phyloP scores from a whole-genome alignment of 768 basidiomycete species.

The Hygrophorus pudorinus region DNA sequence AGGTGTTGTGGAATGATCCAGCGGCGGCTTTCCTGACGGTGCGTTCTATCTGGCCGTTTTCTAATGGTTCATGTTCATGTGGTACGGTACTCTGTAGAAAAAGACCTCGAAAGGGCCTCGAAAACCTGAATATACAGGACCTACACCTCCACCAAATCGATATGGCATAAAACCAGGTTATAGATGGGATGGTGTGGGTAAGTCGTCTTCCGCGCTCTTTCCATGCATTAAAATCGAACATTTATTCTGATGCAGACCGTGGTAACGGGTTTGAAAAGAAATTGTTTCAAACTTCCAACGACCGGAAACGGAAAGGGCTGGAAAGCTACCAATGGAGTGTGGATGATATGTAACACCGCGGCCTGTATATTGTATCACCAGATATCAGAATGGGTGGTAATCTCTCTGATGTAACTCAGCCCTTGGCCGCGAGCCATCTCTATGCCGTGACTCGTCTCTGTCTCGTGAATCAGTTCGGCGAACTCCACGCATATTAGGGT shows the following conservation, averaged over 20 bases:
- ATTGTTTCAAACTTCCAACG: slow-evolving; percentile 75
- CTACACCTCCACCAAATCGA: slow-evolving; percentile 86
- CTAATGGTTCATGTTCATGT: background rate
- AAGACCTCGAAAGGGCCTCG: slow-evolving; percentile 64
- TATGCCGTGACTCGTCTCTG: background rate
- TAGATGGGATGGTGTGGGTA: slow-evolving; percentile 98
- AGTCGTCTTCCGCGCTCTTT: slow-evolving; percentile 15
- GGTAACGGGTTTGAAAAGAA: slow-evolving; percentile 94
- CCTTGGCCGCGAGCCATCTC: too few species aligned
- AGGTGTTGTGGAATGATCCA: slow-evolving; percentile 95
- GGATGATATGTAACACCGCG: slow-evolving; percentile 81
- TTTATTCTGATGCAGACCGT: slow-evolving; percentile 44
- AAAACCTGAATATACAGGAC: slow-evolving; percentile 79
- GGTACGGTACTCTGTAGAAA: slow-evolving; percentile 38
- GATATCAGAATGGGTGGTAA: background rate
- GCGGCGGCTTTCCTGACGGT: slow-evolving; percentile 91
- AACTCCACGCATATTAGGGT: slow-evolving; percentile 56
- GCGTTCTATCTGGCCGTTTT: slow-evolving; percentile 15
- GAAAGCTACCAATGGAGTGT: slow-evolving; percentile 83
- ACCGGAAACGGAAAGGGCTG: slow-evolving; percentile 52
- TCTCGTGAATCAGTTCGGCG: slow-evolving; percentile 9
- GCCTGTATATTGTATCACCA: background rate
- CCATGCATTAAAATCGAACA: background rate
- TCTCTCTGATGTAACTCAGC: too few species aligned
- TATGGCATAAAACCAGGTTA: slow-evolving; percentile 94